phyloP scores from a whole-genome alignment of 2,329 filamentous ascomycete genomes.

The Thielaviopsis cerberus region DNA sequence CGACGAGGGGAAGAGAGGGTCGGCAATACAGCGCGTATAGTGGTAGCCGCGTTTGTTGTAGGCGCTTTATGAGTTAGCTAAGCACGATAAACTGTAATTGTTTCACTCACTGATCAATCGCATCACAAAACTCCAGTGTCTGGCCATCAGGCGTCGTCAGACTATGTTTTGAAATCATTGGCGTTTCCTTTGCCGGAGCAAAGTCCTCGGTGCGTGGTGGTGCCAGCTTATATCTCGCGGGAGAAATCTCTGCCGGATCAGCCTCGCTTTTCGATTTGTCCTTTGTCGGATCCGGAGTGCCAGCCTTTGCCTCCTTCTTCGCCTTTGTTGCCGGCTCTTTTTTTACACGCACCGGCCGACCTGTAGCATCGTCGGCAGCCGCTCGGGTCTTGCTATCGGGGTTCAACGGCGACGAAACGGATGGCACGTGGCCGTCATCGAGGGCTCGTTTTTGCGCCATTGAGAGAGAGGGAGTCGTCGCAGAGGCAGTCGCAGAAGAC shows the following conservation, averaged over 20 bases:
- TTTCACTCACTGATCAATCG: conserved; percentile 41
- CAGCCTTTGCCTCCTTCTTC: conserved; percentile 46
- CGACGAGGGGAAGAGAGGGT: conserved; percentile 68
- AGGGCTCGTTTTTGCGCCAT: conserved; percentile 47
- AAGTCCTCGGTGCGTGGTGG: conserved; percentile 44
- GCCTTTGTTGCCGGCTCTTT: conserved; percentile 41
- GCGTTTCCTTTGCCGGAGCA: conserved; percentile 36
- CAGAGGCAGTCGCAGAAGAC: neutral
- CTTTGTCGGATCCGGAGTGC: conserved; percentile 32
- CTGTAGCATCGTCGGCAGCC: conserved; percentile 30
- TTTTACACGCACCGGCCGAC: conserved; percentile 32
- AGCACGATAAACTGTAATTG: neutral
- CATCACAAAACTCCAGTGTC: conserved; percentile 40
- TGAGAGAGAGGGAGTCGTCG: conserved; percentile 24
- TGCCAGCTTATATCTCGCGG: conserved; percentile 44
- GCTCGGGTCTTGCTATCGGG: conserved; percentile 31
- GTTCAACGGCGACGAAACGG: conserved; percentile 58
- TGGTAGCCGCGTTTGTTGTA: conserved; percentile 59
- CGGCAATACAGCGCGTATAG: conserved; percentile 79
- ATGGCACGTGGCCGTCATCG: conserved; percentile 51
- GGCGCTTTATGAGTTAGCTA: conserved; percentile 23
- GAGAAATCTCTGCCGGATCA: conserved; percentile 28
- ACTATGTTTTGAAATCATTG: conserved; percentile 38
- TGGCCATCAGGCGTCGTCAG: conserved; percentile 30
- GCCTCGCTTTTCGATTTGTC: conserved; percentile 20